Evolutionary conservation across 2,329 filamentous ascomycete species (phyloP).

Genomic region (Microsporum canis): DNA sequence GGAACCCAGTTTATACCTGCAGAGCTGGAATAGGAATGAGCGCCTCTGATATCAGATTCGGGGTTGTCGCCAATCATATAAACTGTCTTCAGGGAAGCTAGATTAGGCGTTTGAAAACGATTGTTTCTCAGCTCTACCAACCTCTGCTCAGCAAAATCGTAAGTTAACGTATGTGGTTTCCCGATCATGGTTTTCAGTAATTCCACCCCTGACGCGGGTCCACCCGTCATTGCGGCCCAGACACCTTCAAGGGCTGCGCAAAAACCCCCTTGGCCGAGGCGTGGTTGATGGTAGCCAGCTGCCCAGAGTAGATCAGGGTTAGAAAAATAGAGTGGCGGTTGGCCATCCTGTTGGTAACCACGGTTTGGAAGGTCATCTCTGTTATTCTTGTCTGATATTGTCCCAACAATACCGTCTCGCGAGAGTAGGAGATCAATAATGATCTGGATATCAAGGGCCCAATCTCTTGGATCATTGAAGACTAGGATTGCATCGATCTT

Average conservation of each 20-base stretch:
- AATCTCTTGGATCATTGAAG: slow-evolving; percentile 93
- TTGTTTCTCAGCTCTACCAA: slow-evolving; percentile 50
- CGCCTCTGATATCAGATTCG: slow-evolving; percentile 80
- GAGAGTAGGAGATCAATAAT: slow-evolving; percentile 77
- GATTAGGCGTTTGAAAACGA: slow-evolving; percentile 31
- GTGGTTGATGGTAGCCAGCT: slow-evolving; percentile 68
- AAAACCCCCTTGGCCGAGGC: slow-evolving; percentile 87
- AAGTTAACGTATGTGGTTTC: slow-evolving; percentile 69
- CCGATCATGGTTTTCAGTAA: slow-evolving; percentile 61
- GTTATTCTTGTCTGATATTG: slow-evolving; percentile 62
- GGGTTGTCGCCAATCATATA: slow-evolving; percentile 94
- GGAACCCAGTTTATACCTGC: slow-evolving; percentile 64
- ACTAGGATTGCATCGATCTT: slow-evolving; percentile 86
- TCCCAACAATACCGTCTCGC: slow-evolving; percentile 65
- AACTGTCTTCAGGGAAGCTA: slow-evolving; percentile 53
- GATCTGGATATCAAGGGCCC: slow-evolving; percentile 80
- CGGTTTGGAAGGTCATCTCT: slow-evolving; percentile 51
- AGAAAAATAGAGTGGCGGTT: slow-evolving; percentile 74
- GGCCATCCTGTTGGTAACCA: slow-evolving; percentile 72
- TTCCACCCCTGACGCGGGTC: slow-evolving; percentile 40
- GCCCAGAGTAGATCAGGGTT: slow-evolving; percentile 90
- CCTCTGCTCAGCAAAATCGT: slow-evolving; percentile 69
- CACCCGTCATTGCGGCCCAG: slow-evolving; percentile 61
- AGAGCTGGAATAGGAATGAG: slow-evolving; percentile 60
- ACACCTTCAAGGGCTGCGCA: slow-evolving; percentile 68